These are phyloP conservation scores for Calonectria fujianensis DNA, from an alignment of 2,329 filamentous ascomycete species.

Conservation along the genomic window DNA sequence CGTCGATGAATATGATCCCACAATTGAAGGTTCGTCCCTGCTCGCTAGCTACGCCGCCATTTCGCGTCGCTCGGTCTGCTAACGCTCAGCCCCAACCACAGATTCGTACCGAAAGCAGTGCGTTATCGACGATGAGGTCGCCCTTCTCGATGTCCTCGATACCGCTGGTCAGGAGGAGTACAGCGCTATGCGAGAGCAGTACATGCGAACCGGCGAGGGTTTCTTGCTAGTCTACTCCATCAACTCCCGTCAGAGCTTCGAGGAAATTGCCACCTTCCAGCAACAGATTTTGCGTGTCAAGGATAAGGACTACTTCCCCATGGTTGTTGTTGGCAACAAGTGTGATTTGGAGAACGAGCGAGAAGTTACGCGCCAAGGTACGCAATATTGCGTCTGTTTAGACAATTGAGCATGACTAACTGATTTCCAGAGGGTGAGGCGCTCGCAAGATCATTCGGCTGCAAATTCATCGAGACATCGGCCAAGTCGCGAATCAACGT, in stretches of 20 bases:
- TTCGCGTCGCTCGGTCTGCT: conserved; percentile 2
- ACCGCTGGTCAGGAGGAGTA: conserved; percentile 99
- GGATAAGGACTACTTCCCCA: conserved; percentile 99
- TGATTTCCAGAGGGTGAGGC: conserved; percentile 85
- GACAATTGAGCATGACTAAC: conserved; percentile 39
- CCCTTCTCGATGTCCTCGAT: conserved; percentile 97
- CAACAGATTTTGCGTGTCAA: conserved; percentile 99
- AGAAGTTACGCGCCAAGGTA: conserved; percentile 94
- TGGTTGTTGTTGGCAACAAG: conserved; percentile 99
- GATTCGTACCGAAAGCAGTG: conserved; percentile 99
- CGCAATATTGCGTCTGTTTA: conserved; percentile 53
- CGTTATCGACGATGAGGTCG: conserved; percentile 98
- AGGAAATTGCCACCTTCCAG: conserved; percentile 99
- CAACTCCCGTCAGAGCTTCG: conserved; percentile 96
- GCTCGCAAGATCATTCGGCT: conserved; percentile 90
- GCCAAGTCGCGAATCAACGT: conserved; percentile 99
- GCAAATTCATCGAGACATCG: conserved; percentile 99
- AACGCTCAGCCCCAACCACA: conserved; percentile 62
- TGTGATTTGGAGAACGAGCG: conserved; percentile 97
- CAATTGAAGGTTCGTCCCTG: conserved; percentile 88
- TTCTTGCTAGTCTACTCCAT: conserved; percentile 99
- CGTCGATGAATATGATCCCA: conserved; percentile 99
- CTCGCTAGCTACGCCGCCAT: neutral
- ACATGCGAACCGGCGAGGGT: conserved; percentile 99
- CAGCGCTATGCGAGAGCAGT: conserved; percentile 99